Evolutionary conservation across 2,329 filamentous ascomycete species (phyloP), one percentile per base, ranked within the genome.

Genomic region (Rosellinia necatrix): DNA sequence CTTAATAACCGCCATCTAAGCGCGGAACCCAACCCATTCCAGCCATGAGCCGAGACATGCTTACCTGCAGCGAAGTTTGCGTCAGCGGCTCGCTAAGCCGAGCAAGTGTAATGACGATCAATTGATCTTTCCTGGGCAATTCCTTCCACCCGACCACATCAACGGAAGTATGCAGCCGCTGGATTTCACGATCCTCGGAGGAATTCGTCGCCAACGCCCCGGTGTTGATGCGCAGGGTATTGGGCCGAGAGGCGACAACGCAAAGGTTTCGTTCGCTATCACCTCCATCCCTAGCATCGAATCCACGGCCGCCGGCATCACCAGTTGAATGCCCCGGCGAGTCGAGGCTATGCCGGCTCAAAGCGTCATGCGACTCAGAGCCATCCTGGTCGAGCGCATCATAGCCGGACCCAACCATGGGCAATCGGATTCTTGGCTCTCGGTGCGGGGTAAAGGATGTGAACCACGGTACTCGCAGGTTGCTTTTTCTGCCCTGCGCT

Each of bases 71-170:
- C 10, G 86, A 90, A 1, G 89, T 92, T 68, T 94, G 89, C 0
- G 90, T 89, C 30, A 96, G 76, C 3, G 91, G 91, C 69, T 96
- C 92, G 9, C 89, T 91, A 19, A 96, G 76, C 24, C 92, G 85
- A 7, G 91, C 88, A 40, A 96, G 75, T 0, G 88, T 91, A 46
- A 96, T 79, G 54, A 96, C 86, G 25, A 87, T 75, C 17, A 96
- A 80, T 72, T 96, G 91, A 41, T 84, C 79, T 72, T 92, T 96
- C 55, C 83, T 81, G 0, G 92, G 92, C 1, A 96, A 76, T 30
- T 70, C 67, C 32, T 49, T 67, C 68, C 69, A 70, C 2, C 58
- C 60, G 9, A 69, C 61, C 2, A 64, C 61, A 29, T 64, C 51
- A 47, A 63, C 62, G 4, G 64, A 42, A 2, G 49, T 30, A 22